Evolutionary conservation across 768 basidiomycete genomes (phyloP), one percentile per base, ranked within the genome.

Genomic region (Termitomyces sp.): DNA sequence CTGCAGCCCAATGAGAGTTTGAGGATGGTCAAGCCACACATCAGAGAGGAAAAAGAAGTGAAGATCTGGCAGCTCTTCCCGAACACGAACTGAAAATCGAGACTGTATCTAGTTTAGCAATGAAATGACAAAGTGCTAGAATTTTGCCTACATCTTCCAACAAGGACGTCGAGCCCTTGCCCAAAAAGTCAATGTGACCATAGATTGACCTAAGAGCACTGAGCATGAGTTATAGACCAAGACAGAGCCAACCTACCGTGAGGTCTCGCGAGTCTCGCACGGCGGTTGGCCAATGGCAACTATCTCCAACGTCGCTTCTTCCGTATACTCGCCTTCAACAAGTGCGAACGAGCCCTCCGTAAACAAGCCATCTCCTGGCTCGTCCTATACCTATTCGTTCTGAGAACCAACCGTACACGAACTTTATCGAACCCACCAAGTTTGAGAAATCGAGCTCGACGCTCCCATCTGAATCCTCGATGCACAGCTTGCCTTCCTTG

Each of bases 201-300:
- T 92, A 97, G 62, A 98, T 87, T 40, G 90, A 92, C 62, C 94
- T 95, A 66, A 10, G 42, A 17, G 48, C 37, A 41, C 14, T 56
- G 12, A 53, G 40, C 16, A 11, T 29, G 27, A 3, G 65, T 52
- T 70, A 45, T 35, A 46, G 46, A 25, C 44, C 42, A 47, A 57
- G 42, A 34, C 35, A 29, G 37, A 17, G 9, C 37, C 49, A 40
- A 27, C 81, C 59, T 66, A 93, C 92, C 93, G 80, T 16, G 96
- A 87, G 2, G 83, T 85, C 58, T 87, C 87, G 41, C 97, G 79
- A 62, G 88, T 82, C 72, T 99, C 97, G 66, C 95, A 96, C 11
- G 97, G 97, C 1, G 97, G 97, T 71, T 98, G 96, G 2, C 97
- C 97, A 59, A 99, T 90, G 19, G 95, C 97, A 60, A 94, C 84